Evolutionary conservation across 2,329 filamentous ascomycete genomes (phyloP), one percentile per base, ranked within the genome.

Genomic region (Dactylellina haptotyla): DNA sequence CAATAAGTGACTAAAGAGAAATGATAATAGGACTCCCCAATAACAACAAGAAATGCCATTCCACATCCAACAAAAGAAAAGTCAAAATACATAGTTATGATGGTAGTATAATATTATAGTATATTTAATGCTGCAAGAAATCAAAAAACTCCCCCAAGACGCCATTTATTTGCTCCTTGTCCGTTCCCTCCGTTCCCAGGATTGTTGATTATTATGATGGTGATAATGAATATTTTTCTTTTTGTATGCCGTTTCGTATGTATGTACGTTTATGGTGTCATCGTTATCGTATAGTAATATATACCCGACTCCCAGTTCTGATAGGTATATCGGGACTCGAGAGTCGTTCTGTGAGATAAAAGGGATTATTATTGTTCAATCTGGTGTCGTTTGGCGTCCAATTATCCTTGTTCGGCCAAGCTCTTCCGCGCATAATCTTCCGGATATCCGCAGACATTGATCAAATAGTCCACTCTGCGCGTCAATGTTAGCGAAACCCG

Each of bases 401-500:
- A 6, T 8, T 32, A 14, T 2, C 43, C 51, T 53, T 78, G 64
- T 20, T 70, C 54, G 20, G 54, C 61, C 39, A 83, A 70, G 14
- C 85, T 79, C 53, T 81, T 79, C 58, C 83, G 82, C 16, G 87
- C 87, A 78, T 87, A 85, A 65, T 85, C 83, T 10, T 81, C 80
- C 20, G 83, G 81, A 12, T 87, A 81, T 12, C 87, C 87, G 54
- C 89, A 85, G n/a, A 88, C 83, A 76, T 86, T 87, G 41, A 86
- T 85, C 56, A 90, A 82, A 79, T 89, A 89, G 76, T 89, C 86
- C 77, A 88, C 84, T 79, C 88, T 90, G n/a, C 30, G 1, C 30
- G 41, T 9, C 26, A 25, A 12, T 9, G 59, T 76, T 70, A 70
- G 43, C 34, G 30, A 65, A 59, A 16, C 14, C 14, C 6, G 37